Conservation (phyloP, 306 rosid genomes). For the Dryas octopetala region DNA sequence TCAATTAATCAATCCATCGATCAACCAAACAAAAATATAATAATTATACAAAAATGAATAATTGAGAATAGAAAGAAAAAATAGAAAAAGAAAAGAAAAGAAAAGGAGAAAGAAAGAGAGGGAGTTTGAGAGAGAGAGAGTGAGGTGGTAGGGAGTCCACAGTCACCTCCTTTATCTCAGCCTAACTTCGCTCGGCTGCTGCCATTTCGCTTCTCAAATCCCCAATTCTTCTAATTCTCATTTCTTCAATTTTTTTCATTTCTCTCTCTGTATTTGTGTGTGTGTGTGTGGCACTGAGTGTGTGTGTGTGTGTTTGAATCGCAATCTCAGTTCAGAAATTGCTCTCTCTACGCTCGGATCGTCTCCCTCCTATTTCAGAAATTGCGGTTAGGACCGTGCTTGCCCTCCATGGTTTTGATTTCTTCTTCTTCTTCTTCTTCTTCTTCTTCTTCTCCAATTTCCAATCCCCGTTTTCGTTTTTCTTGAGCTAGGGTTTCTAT, state of each 20-base stretch:
- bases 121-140: neutral
- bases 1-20: too few relatives aligned
- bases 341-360: slow-evolving; percentile 39
- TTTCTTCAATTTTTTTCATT: slow-evolving; percentile 3
- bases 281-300: neutral
- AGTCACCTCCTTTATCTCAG: slow-evolving; percentile 41
- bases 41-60: neutral
- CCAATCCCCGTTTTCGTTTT: neutral
- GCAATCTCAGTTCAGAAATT: slow-evolving; percentile 21
- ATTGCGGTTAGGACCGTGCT: slow-evolving; percentile 39
- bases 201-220: slow-evolving; percentile 26
- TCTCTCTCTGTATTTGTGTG: neutral
- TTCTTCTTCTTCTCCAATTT: neutral
- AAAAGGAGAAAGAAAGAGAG: neutral
- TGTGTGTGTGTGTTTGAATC: slow-evolving; percentile 22
- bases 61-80: neutral
- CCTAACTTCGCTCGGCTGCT: slow-evolving; percentile 34
- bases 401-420: neutral
- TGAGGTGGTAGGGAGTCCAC: slow-evolving; percentile 23
- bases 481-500: slow-evolving; percentile 10
- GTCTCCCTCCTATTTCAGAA: slow-evolving; percentile 28
- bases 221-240: neutral
- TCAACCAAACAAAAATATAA: too few relatives aligned
- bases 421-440: too few relatives aligned
- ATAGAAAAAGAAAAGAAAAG: neutral